A percentile compares a stretch with the other conserved stretches of the same genome.
phyloP scores from a whole-genome alignment of 768 basidiomycete species.

The Pleurotus citrinopileatus region DNA sequence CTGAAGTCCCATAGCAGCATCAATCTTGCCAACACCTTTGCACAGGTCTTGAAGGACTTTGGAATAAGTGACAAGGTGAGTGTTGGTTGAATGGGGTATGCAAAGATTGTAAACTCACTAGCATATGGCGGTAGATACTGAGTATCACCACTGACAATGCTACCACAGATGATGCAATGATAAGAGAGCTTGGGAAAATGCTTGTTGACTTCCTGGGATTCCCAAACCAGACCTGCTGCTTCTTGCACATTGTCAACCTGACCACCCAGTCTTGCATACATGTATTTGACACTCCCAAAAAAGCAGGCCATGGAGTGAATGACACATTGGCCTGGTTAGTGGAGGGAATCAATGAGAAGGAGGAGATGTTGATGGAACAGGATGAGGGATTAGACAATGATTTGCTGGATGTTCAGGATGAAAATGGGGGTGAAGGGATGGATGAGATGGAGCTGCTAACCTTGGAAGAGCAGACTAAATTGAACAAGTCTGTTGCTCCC shows the following conservation, averaged over 20 bases:
- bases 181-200: conserved; percentile 18
- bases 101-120: conserved; percentile 4
- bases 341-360: conserved; percentile 9
- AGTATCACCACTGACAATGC: conserved; percentile 36
- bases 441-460: conserved; percentile 10
- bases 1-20: conserved; percentile 29
- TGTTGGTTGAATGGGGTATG: not conserved
- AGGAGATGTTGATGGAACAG: not conserved
- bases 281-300: conserved; percentile 27
- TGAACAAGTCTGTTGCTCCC: not conserved
- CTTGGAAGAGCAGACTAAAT: conserved; percentile 1
- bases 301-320: not conserved
- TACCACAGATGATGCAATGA: conserved; percentile 31
- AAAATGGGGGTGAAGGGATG: not conserved
- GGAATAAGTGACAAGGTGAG: conserved; percentile 31
- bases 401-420: conserved; percentile 8
- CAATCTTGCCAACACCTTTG: conserved; percentile 31
- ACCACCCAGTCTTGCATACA: conserved; percentile 28
- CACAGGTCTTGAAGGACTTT: conserved; percentile 29
- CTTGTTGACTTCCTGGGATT: conserved; percentile 21
- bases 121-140: conserved; percentile 21
- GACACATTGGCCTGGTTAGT: conserved; percentile 4
- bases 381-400: conserved; percentile 7
- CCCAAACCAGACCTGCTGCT: conserved; percentile 28
- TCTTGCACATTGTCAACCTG: conserved; percentile 35